Evolutionary conservation across 805 yeast genomes (phyloP), one percentile per base, ranked within the genome.

Genomic region (Wickerhamiella parazyma): DNA sequence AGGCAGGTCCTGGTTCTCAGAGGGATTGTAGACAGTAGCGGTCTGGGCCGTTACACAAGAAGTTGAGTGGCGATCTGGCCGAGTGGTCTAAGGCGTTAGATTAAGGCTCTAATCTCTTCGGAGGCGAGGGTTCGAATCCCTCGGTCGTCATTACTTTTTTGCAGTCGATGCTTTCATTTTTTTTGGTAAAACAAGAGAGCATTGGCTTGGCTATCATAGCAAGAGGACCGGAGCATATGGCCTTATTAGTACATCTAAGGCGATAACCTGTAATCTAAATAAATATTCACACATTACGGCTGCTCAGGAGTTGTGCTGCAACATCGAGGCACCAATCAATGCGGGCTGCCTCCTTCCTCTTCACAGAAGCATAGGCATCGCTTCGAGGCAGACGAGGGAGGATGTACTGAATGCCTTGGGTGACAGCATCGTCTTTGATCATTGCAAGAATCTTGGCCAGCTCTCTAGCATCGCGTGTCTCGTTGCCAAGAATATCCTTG

Each of bases 381-480:
- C 18, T 78, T 66, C 33, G 62, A 63, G 44, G 67, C 3, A 60
- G 44, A 19, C 49, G 67, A 35, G 67, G 70, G 33, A 78, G 59
- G 54, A 80, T 78, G 48, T 69, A 75, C 52, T 74, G 78, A 36
- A 84, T 55, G 4, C 94, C 94, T 55, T 77, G 71, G 44, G 84
- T 59, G 0, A 74, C 63, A 0, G 70, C 60, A 50, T 78, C 76
- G 21, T 76, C 80, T 46, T 70, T 70, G 42, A 80, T 73, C 48
- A 74, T 75, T 12, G 70, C 59, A 1, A 77, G 49, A 38, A 70
- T 52, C 49, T 71, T 71, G n/a, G 73, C 62, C 38, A 78, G 54
- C 3, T 64, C 51, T 33, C 66, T 65, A 46, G 72, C 78, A 44
- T 73, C 72, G 43, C 71, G 70, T 33, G 63, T 48, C 51, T 58